Evolutionary conservation across 2,329 filamentous ascomycete genomes (phyloP).

Genomic region (Phialophora expanda): DNA sequence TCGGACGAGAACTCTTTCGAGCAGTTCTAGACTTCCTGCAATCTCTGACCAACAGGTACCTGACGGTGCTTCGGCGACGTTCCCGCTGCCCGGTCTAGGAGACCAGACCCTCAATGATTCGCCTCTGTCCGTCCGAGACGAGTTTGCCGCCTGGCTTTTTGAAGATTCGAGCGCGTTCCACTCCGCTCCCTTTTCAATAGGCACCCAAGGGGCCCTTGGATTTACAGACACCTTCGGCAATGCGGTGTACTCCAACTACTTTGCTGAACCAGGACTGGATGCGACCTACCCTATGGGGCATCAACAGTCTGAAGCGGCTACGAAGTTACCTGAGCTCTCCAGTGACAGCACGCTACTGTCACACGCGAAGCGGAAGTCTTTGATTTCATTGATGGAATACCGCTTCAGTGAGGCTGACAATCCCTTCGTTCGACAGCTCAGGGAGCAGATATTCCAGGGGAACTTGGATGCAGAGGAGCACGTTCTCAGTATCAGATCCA

Average conservation of each 20-base stretch:
- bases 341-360: constrained; percentile 79
- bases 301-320: constrained; percentile 79
- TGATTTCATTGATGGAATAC: constrained; percentile 79
- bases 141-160: constrained; percentile 84
- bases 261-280: constrained; percentile 65
- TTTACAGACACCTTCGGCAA: constrained; percentile 54
- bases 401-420: constrained; percentile 84
- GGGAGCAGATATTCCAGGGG: constrained; percentile 77
- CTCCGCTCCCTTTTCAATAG: constrained; percentile 55
- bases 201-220: constrained; percentile 48
- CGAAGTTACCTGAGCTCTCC: constrained; percentile 78
- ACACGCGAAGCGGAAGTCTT: constrained; percentile 80
- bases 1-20: constrained; percentile 32
- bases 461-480: constrained; percentile 68
- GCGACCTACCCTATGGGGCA: constrained; percentile 57
- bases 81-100: constrained; percentile 51
- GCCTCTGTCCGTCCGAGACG: constrained; percentile 80
- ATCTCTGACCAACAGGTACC: constrained; percentile 43
- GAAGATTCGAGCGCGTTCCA: constrained; percentile 65
- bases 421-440: constrained; percentile 71
- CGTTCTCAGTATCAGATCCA: constrained; percentile 83
- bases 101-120: constrained; percentile 34
- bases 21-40: constrained; percentile 10
- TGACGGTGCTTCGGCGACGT: constrained; percentile 56
- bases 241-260: constrained; percentile 39